Conservation (phyloP, 768 basidiomycete species). For the Thelephora ganbajun region DNA sequence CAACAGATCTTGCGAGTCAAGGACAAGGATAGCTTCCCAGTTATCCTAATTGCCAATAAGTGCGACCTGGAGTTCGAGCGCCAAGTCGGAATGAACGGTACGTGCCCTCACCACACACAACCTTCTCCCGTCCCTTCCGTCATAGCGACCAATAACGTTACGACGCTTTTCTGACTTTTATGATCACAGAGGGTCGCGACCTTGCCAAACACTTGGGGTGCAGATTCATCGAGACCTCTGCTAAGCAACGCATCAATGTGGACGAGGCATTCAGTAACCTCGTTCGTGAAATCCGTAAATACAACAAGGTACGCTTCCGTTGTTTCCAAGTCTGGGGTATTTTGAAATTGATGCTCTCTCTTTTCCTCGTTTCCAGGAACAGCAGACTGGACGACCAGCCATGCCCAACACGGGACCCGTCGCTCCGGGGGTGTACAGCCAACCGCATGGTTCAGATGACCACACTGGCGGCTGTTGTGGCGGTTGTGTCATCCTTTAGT, state of each 20-base stretch:
- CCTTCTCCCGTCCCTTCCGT: background rate
- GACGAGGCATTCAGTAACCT: slow-evolving; percentile 91
- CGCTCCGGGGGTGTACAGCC: slow-evolving; percentile 33
- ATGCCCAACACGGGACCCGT: slow-evolving; percentile 30
- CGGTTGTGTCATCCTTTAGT: too few relatives aligned
- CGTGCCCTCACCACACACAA: slow-evolving; percentile 3
- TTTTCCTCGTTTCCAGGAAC: slow-evolving; percentile 33
- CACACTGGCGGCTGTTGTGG: slow-evolving; percentile 24
- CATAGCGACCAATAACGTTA: background rate
- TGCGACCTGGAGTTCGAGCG: slow-evolving; percentile 92
- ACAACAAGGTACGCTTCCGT: slow-evolving; percentile 59
- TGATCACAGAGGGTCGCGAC: slow-evolving; percentile 81
- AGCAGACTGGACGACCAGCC: slow-evolving; percentile 59
- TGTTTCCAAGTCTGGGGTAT: background rate
- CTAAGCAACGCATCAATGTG: slow-evolving; percentile 92
- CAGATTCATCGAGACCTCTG: slow-evolving; percentile 93
- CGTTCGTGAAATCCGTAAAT: slow-evolving; percentile 86
- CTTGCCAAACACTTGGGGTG: slow-evolving; percentile 91
- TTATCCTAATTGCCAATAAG: slow-evolving; percentile 97
- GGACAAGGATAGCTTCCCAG: slow-evolving; percentile 90
- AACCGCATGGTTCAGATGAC: slow-evolving; percentile 35
- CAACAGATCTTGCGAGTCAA: slow-evolving; percentile 95
- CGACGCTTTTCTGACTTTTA: background rate
- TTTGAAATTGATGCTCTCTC: background rate
- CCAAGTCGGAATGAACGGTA: slow-evolving; percentile 91